Evolutionary conservation across 345 rosid genomes (phyloP).

Genomic region (Aquilaria malaccensis): DNA sequence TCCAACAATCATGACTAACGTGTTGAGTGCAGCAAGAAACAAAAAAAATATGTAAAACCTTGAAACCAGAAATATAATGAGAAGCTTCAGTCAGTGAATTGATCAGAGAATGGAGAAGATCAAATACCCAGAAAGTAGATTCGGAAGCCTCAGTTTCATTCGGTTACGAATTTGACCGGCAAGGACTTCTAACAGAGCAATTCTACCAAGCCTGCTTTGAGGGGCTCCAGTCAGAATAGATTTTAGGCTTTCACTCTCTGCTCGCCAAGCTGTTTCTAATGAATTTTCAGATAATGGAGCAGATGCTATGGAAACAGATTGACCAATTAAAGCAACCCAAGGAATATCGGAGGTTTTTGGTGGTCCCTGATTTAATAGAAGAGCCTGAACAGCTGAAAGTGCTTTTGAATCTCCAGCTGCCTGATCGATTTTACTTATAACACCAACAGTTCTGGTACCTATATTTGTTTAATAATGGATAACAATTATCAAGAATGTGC

Average conservation of each 20-base stretch:
- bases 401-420: conserved; percentile 87
- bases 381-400: conserved; percentile 95
- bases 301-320: conserved; percentile 86
- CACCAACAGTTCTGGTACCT: conserved; percentile 97
- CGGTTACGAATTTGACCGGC: conserved; percentile 90
- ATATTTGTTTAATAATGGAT: conserved; percentile 14
- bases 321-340: conserved; percentile 99
- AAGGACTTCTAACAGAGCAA: conserved; percentile 85
- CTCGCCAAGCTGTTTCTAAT: conserved; percentile 99
- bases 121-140: conserved; percentile 82
- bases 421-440: conserved; percentile 91
- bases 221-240: conserved; percentile 82
- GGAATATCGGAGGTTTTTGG: conserved; percentile 88
- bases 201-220: conserved; percentile 86
- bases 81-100: background rate
- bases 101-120: conserved; percentile 6
- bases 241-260: conserved; percentile 87
- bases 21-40: background rate
- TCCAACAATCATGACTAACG: background rate
- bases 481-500: background rate
- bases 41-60: background rate
- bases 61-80: background rate
- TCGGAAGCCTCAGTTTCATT: conserved; percentile 93
- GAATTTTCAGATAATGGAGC: conserved; percentile 76
- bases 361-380: conserved; percentile 85